Base-by-base conservation (phyloP, 2,329 filamentous ascomycete genomes). In the Alternaria ventricosa region DNA sequence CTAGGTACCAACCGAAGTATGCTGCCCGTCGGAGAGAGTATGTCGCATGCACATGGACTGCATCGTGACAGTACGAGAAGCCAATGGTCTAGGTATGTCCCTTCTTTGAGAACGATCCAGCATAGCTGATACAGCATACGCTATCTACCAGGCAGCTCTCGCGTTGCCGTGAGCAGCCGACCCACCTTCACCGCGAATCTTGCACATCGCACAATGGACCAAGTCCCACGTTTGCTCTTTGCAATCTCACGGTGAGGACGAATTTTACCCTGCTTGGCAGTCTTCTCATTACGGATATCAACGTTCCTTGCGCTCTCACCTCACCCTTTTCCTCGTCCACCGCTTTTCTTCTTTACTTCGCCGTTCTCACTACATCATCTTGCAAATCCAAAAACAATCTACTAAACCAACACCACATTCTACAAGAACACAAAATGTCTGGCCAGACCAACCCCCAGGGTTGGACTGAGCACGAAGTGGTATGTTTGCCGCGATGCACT, bases 401-500 rank as follows among this genome's bases (percentile, higher is more conserved):
- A 30, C 28, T 30, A 30, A 30, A 30, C 11, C 28, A 6, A 30
- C 28, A 30, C 28, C 28, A 30, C 8, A 8, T 6, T 9, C 5
- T 12, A 30, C 28, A 30, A 30, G 11, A 30, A 30, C 28, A 30
- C 28, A 30, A 8, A 8, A 30, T 30, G 28, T 30, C 28, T 12
- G 28, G 11, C 4, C 28, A 30, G 8, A 30, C 8, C 28, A 30
- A 8, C 28, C 28, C 28, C 33, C 23, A 25, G 13, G 49, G 46
- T 27, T 72, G 69, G 70, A 64, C 60, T 3, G 70, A 71, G 10
- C 63, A 55, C 13, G 67, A 72, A 44, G 30, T 70, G 12, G 70
- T 69, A 59, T 10, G 61, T 59, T 15, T n/a, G 18, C 15, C 18
- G 18, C 23, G 20, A 18, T 23, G 8, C 10, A n/a, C 25, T 20